Evolutionary conservation across 257 asterid species (phyloP).

Genomic region (Datura wrightii): DNA sequence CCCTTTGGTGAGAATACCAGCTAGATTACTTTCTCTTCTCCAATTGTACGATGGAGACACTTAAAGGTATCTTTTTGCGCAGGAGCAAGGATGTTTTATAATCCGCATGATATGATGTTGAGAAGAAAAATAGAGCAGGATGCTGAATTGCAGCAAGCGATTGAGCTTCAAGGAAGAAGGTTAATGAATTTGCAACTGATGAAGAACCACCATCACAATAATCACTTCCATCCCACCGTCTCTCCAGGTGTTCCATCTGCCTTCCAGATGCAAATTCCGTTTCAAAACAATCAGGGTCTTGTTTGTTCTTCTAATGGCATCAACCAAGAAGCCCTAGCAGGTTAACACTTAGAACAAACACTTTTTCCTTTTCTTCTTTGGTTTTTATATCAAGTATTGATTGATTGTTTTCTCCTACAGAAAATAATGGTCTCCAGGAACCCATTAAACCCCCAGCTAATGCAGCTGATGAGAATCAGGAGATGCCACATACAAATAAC

Average conservation of each 20-base stretch:
- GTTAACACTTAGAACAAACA: constrained; percentile 42
- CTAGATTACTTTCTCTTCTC: background rate
- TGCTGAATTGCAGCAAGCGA: constrained; percentile 75
- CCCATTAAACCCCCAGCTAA: constrained; percentile 38
- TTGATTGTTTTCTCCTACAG: constrained; percentile 37
- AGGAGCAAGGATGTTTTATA: constrained; percentile 78
- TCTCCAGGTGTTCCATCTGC: constrained; percentile 49
- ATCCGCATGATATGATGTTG: constrained; percentile 69
- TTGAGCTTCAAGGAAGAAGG: constrained; percentile 81
- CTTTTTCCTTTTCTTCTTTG: background rate
- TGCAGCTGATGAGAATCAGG: constrained; percentile 41
- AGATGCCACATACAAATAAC: constrained; percentile 40
- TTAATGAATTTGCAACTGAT: constrained; percentile 74
- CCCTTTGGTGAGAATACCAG: constrained; percentile 65
- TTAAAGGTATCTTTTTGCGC: background rate
- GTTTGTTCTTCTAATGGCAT: constrained; percentile 43
- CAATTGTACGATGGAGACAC: constrained; percentile 1
- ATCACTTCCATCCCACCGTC: constrained; percentile 52
- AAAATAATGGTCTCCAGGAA: constrained; percentile 45
- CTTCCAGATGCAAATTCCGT: constrained; percentile 52
- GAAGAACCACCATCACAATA: constrained; percentile 55
- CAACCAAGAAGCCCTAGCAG: constrained; percentile 59
- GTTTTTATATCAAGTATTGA: constrained; percentile 2
- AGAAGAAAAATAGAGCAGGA: constrained; percentile 82
- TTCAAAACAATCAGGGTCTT: constrained; percentile 52